These are phyloP conservation scores for Herpetomonas samuelpessoai DNA, from an alignment of 208 protist species.

Conservation along the genomic window DNA sequence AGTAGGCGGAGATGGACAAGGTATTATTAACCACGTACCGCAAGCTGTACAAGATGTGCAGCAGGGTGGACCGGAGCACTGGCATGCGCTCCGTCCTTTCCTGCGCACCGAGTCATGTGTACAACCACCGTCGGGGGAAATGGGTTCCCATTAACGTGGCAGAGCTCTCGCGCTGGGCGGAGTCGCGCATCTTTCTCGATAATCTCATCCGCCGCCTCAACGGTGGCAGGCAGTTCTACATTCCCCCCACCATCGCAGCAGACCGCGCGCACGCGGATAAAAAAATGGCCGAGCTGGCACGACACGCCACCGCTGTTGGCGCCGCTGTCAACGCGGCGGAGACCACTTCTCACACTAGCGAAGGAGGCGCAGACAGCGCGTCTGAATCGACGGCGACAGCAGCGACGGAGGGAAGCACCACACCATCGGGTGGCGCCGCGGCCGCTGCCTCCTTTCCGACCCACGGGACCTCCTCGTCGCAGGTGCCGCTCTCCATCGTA, in stretches of 20 bases:
- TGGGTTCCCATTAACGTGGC: slow-evolving; percentile 52
- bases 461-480: not conserved
- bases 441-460: too few species aligned
- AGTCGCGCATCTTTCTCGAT: slow-evolving; percentile 67
- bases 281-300: slow-evolving; percentile 14
- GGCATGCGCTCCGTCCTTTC: slow-evolving; percentile 59
- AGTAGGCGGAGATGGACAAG: slow-evolving; percentile 40
- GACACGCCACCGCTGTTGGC: too few species aligned
- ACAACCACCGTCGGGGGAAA: slow-evolving; percentile 48
- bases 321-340: slow-evolving; percentile 1
- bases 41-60: slow-evolving; percentile 64
- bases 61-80: slow-evolving; percentile 41
- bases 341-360: not conserved
- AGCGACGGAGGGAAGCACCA: not conserved
- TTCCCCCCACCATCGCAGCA: slow-evolving; percentile 38
- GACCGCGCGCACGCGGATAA: slow-evolving; percentile 8
- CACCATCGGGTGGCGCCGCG: not conserved
- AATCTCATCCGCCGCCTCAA: slow-evolving; percentile 75
- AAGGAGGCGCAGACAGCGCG: too few species aligned
- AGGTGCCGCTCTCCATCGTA: slow-evolving; percentile 23
- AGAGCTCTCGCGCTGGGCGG: slow-evolving; percentile 40
- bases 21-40: slow-evolving; percentile 70
- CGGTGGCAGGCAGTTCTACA: slow-evolving; percentile 55
- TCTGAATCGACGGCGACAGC: not conserved
- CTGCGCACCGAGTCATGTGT: slow-evolving; percentile 53